Percentiles rank a stretch among this genome's conserved stretches.
Conservation (phyloP, 257 asterid species). For the Agastache rugosa region DNA sequence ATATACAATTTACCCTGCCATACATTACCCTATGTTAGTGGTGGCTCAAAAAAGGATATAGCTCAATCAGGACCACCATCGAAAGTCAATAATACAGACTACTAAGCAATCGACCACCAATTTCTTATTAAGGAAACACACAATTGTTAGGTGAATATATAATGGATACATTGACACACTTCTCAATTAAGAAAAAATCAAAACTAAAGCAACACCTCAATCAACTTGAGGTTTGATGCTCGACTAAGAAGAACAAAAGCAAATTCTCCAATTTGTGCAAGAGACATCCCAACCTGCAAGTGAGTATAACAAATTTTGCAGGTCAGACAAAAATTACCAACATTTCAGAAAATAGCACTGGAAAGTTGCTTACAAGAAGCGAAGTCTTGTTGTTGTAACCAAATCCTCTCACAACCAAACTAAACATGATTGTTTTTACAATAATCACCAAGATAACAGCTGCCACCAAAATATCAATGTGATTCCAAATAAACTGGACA, state of each 20-base stretch:
- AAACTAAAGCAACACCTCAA: conserved; percentile 57
- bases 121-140: background rate
- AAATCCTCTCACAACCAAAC: conserved; percentile 78
- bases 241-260: conserved; percentile 89
- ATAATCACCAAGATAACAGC: conserved; percentile 75
- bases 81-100: background rate
- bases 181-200: background rate
- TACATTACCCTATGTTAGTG: conserved; percentile 37
- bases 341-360: conserved; percentile 3
- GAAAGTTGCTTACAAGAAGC: conserved; percentile 61
- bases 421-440: conserved; percentile 67
- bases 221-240: conserved; percentile 77
- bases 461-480: conserved; percentile 79
- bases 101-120: conserved; percentile 14
- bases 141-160: conserved; percentile 1
- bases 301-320: conserved; percentile 23
- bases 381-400: conserved; percentile 81
- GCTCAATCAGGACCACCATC: conserved; percentile 4
- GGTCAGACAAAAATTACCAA: conserved; percentile 26
- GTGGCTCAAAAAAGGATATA: conserved; percentile 24
- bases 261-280: conserved; percentile 92
- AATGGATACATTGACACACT: background rate
- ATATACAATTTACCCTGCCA: conserved; percentile 75
- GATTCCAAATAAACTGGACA: conserved; percentile 87
- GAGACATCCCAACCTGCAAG: conserved; percentile 86